Conservation (phyloP, 2,329 filamentous ascomycete genomes). For the Clonostachys solani region DNA sequence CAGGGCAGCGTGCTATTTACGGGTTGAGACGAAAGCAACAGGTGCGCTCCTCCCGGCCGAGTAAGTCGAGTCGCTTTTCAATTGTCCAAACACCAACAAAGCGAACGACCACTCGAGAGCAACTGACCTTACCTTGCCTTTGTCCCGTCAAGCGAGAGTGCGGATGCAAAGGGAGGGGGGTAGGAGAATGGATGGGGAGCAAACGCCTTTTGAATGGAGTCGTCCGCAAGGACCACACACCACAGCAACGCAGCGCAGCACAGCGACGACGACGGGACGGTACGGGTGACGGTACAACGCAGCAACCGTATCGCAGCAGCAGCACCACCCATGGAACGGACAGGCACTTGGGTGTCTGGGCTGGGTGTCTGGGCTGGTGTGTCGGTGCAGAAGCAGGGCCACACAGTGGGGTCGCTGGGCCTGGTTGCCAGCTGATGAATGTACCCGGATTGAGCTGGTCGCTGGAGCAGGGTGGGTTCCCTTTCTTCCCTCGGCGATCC, state of each 20-base stretch:
- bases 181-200: conserved; percentile 7
- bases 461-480: not conserved
- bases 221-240: not conserved
- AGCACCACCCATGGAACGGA: too few species aligned
- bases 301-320: too few species aligned
- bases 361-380: too few species aligned
- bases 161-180: conserved; percentile 14
- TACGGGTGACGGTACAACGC: too few species aligned
- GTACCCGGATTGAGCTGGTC: not conserved
- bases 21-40: too few species aligned
- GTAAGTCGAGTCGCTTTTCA: too few species aligned
- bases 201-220: conserved; percentile 33
- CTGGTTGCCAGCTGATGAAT: not conserved
- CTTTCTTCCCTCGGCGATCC: not conserved
- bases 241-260: too few species aligned
- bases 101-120: conserved; percentile 1
- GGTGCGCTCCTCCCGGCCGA: too few species aligned
- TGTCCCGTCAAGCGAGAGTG: conserved; percentile 20
- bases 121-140: conserved; percentile 2
- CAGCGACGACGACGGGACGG: too few species aligned
- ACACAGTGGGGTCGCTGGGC: not conserved
- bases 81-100: not conserved
- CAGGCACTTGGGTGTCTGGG: too few species aligned
- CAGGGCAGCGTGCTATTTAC: too few species aligned
- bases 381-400: too few species aligned